Conservation (phyloP, 2,329 filamentous ascomycete genomes). For the Colletotrichum euphorbiae region DNA sequence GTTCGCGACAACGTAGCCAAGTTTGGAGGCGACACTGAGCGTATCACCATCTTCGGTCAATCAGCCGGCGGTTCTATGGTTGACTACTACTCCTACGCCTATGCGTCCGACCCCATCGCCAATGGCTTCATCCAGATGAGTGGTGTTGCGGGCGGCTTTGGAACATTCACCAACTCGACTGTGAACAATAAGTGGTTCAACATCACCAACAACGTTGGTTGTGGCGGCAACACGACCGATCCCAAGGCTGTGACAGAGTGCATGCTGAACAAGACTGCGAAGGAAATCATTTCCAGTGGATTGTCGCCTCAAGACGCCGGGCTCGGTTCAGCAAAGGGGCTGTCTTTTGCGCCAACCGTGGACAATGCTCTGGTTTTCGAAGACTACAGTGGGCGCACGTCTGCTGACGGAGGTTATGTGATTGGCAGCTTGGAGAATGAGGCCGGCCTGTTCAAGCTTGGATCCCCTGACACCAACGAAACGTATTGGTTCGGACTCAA, state of each 20-base stretch:
- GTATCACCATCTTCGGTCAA: slow-evolving; percentile 46
- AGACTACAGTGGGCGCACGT: slow-evolving; percentile 29
- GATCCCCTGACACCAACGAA: slow-evolving; percentile 41
- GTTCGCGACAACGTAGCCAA: slow-evolving; percentile 40
- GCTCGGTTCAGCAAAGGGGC: slow-evolving; percentile 1
- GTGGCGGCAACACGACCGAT: slow-evolving; percentile 44
- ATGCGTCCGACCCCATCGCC: slow-evolving; percentile 60
- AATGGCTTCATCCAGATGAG: slow-evolving; percentile 59
- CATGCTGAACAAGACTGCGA: slow-evolving; percentile 25
- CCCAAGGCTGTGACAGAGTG: slow-evolving; percentile 41
- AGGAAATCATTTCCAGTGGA: slow-evolving; percentile 19
- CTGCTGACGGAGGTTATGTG: slow-evolving; percentile 34
- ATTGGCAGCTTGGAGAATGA: slow-evolving; percentile 51
- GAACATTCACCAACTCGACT: slow-evolving; percentile 44
- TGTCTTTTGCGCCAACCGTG: slow-evolving; percentile 25
- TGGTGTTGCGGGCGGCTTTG: slow-evolving; percentile 44
- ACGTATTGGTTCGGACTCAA: slow-evolving; percentile 46
- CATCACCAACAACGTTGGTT: slow-evolving; percentile 43
- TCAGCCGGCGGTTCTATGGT: slow-evolving; percentile 48
- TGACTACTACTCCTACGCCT: slow-evolving; percentile 63
- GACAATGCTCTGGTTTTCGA: slow-evolving; percentile 27
- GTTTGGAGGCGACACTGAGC: slow-evolving; percentile 41
- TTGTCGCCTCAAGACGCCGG: slow-evolving; percentile 1
- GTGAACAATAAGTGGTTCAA: slow-evolving; percentile 37
- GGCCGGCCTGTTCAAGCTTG: slow-evolving; percentile 45